Percentiles rank a stretch among this genome's conserved stretches.
Evolutionary conservation across 371 early-diverging fungal genomes (phyloP).

Genomic region (Cokeromyces recurvatus): DNA sequence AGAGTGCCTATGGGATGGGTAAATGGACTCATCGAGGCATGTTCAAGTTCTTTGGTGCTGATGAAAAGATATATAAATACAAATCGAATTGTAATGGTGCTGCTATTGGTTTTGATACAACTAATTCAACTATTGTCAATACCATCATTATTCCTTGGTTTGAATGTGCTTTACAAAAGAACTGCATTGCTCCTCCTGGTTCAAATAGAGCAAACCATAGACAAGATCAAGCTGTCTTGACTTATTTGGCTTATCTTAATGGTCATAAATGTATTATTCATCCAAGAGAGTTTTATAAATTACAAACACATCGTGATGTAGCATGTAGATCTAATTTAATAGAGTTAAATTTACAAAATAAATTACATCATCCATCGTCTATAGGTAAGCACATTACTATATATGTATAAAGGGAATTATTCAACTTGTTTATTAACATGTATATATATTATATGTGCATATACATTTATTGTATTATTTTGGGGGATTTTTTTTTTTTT

Average conservation of each 20-base stretch:
- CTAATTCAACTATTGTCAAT: constrained; percentile 39
- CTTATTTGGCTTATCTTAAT: constrained; percentile 47
- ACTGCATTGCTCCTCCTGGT: constrained; percentile 62
- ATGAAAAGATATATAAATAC: constrained; percentile 31
- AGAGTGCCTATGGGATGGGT: constrained; percentile 41
- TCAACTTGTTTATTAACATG: too few species aligned
- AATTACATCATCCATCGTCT: constrained; percentile 32
- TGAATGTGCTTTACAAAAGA: constrained; percentile 48
- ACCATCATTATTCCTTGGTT: constrained; percentile 53
- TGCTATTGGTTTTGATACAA: constrained; percentile 53
- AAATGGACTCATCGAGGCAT: constrained; percentile 59
- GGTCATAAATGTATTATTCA: constrained; percentile 29
- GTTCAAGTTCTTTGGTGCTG: constrained; percentile 48
- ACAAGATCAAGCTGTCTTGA: constrained; percentile 62
- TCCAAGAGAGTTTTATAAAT: constrained; percentile 23
- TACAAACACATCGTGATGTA: constrained; percentile 36
- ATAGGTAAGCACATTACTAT: constrained; percentile 21
- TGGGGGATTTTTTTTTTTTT: too few species aligned
- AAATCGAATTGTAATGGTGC: constrained; percentile 65
- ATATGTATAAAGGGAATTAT: too few species aligned
- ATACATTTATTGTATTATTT: too few species aligned
- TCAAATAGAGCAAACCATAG: constrained; percentile 58
- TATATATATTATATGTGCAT: constrained; percentile 1
- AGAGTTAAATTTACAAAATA: constrained; percentile 22
- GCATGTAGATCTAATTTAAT: constrained; percentile 27